Evolutionary conservation across 371 early-diverging fungal species (phyloP), one percentile per base, ranked within the genome.

Genomic region (Neoconidiobolus thromboides): DNA sequence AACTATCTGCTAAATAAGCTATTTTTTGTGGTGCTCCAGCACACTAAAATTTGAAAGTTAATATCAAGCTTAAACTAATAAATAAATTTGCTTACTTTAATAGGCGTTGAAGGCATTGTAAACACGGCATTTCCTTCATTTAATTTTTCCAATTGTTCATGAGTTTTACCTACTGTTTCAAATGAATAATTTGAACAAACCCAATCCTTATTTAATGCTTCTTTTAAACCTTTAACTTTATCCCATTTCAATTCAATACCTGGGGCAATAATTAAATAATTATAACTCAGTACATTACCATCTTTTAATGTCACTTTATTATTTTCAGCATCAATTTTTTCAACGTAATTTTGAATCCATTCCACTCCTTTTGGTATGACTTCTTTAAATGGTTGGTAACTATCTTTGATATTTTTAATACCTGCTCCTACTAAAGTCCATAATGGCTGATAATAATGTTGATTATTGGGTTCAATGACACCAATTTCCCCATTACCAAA

Each of bases 1-100:
- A 68, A 66, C 89, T 89, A 65, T 91, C 91, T 15, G 91, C 86
- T 61, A 91, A 74, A 67, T 90, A 91, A 55, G 82, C 82, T 57
- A 91, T 89, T 76, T 91, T 91, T 67, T 88, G 87, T 43, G 92
- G 91, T 0, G 91, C 92, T 53, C 92, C 92, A 6, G 91, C 87
- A 62, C 92, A 91, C 72, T 73, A 63, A 68, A 68, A 67, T 51
- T 44, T 46, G 40, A 6, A 42, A 15, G 57, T 55, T 36, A 50
- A 37, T 53, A 37, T 43, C 40, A 42, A 43, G 15, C 6, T 6
- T 36, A 43, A 36, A 37, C 44, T 14, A 50, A 40, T 14, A 50
- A 50, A 51, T n/a, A 42, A 9, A 14, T 1, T 7, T 40, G 7
- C 38, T 61, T 68, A 71, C 74, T 68, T 90, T 91, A 68, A 91